Percentiles rank a stretch among this genome's conserved stretches.
These are phyloP conservation scores for Carex kokanica DNA, from an alignment of 176 grass and related monocot species.

Conservation along the genomic window DNA sequence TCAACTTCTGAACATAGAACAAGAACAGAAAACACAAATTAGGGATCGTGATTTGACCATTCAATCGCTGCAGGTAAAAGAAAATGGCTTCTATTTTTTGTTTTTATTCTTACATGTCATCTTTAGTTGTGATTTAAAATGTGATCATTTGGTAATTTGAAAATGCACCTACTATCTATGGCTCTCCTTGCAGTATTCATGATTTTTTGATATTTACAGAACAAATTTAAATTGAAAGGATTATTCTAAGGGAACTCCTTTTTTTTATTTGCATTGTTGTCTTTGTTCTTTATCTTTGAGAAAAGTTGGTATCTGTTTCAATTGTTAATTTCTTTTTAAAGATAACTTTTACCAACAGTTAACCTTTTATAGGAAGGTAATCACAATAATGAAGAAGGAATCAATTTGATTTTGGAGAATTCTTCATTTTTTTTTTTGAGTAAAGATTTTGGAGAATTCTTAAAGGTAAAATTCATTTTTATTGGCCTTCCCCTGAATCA, in stretches of 20 bases:
- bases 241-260: background rate
- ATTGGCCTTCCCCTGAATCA: background rate
- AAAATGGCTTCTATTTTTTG: constrained; percentile 13
- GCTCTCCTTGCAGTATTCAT: background rate
- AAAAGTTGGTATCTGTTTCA: background rate
- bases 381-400: background rate
- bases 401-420: background rate
- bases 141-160: background rate
- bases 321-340: background rate
- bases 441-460: background rate
- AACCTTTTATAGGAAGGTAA: background rate
- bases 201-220: background rate
- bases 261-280: background rate
- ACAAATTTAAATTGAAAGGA: background rate
- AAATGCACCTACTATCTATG: background rate
- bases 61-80: constrained; percentile 67
- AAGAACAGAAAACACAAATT: constrained; percentile 89
- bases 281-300: background rate
- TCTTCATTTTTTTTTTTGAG: background rate
- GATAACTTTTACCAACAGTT: background rate
- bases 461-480: background rate
- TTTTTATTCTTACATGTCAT: constrained; percentile 7
- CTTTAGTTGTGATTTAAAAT: constrained; percentile 20
- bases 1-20: constrained; percentile 60
- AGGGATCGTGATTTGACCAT: constrained; percentile 73